Conservation (phyloP, 1,139 yeast genomes). For the Saccharomyces pastorianus region DNA sequence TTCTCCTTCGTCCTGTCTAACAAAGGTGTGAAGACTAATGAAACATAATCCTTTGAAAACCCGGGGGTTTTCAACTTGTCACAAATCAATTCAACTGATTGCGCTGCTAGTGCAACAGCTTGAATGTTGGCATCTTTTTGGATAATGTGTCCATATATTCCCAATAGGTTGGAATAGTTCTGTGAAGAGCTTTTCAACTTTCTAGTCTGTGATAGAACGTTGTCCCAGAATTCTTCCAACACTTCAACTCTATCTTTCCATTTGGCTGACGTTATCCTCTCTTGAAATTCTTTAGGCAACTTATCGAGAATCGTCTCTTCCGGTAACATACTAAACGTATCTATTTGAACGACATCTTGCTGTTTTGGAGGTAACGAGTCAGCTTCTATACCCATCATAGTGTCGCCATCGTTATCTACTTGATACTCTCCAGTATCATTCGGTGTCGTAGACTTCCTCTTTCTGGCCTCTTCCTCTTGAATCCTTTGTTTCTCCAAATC, state of each 20-base stretch:
- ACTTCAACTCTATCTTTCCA: constrained; percentile 94
- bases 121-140: constrained; percentile 79
- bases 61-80: constrained; percentile 49
- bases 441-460: constrained; percentile 10
- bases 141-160: constrained; percentile 58
- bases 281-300: constrained; percentile 55
- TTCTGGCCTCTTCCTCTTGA: constrained; percentile 16
- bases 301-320: constrained; percentile 56
- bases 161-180: constrained; percentile 60
- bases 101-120: constrained; percentile 76
- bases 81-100: constrained; percentile 54
- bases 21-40: constrained; percentile 50
- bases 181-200: constrained; percentile 42
- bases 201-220: constrained; percentile 39
- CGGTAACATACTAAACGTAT: constrained; percentile 48
- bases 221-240: constrained; percentile 54
- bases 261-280: constrained; percentile 50
- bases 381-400: constrained; percentile 36
- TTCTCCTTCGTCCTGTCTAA: constrained; percentile 70
- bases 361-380: constrained; percentile 10
- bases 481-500: constrained; percentile 1
- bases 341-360: constrained; percentile 32
- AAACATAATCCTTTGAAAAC: constrained; percentile 48
- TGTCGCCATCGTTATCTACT: constrained; percentile 35
- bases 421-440: constrained; percentile 5